Evolutionary conservation across 345 rosid species (phyloP).

Genomic region (Noccaea bulbosa): DNA sequence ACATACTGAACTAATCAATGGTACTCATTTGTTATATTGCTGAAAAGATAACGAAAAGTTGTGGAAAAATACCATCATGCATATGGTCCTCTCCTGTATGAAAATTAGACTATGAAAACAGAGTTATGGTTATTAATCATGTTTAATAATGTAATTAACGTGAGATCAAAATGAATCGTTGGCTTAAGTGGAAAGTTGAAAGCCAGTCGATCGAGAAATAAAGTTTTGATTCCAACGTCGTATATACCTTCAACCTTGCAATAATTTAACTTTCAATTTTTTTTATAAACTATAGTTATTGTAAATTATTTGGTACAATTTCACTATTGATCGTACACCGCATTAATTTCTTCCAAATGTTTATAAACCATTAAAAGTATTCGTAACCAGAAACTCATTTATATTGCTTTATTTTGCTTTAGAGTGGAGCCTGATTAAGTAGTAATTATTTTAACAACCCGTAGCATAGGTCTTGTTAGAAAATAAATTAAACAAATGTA

Average conservation of each 20-base stretch:
- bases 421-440: conserved; percentile 37
- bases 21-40: conserved; percentile 21
- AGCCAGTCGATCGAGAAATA: conserved; percentile 19
- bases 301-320: conserved; percentile 4
- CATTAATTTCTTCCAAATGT: neutral
- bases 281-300: neutral
- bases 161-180: neutral
- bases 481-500: conserved; percentile 8
- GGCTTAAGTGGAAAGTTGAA: conserved; percentile 23
- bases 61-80: conserved; percentile 10
- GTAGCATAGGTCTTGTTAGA: conserved; percentile 29
- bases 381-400: neutral
- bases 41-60: conserved; percentile 3
- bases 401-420: conserved; percentile 20
- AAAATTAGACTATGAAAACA: neutral
- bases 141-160: conserved; percentile 9
- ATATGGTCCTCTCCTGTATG: conserved; percentile 15
- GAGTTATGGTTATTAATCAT: neutral
- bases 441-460: conserved; percentile 24
- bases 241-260: conserved; percentile 3
- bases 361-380: neutral
- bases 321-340: conserved; percentile 31
- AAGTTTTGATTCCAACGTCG: conserved; percentile 29
- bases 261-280: conserved; percentile 13
- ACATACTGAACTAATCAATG: conserved; percentile 33